A percentile compares a stretch with the other conserved stretches of the same genome.
Evolutionary conservation across 345 rosid species (phyloP).

Genomic region (Aegle marmelos): DNA sequence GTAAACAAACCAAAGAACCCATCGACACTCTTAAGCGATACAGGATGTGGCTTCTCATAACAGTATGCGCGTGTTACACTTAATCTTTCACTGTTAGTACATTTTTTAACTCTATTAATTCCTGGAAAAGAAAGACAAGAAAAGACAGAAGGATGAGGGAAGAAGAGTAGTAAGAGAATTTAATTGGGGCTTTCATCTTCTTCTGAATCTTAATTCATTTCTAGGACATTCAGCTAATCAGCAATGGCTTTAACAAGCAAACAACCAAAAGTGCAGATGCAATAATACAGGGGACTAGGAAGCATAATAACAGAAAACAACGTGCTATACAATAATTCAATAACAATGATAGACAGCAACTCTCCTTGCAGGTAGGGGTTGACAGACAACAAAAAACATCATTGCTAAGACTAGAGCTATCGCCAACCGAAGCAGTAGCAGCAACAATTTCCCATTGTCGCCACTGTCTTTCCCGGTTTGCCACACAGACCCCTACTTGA

Average conservation of each 20-base stretch:
- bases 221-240: background rate
- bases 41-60: no score
- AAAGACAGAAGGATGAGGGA: background rate
- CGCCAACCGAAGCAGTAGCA: conserved; percentile 26
- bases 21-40: no score
- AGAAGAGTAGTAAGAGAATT: background rate
- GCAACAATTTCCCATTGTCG: conserved; percentile 27
- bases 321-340: background rate
- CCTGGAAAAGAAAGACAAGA: no score
- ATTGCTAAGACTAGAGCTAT: conserved; percentile 30
- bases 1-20: no score
- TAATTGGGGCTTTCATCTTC: background rate
- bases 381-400: conserved; percentile 23
- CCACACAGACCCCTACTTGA: background rate
- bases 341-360: conserved; percentile 24
- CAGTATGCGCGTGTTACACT: no score
- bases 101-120: no score
- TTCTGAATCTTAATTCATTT: background rate
- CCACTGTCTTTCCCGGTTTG: background rate
- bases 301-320: background rate
- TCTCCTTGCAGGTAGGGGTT: conserved; percentile 27
- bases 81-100: no score
- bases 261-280: background rate
- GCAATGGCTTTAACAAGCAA: background rate
- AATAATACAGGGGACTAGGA: background rate